phyloP scores from a whole-genome alignment of 257 asterid genomes.

The Penstemon eatonii region DNA sequence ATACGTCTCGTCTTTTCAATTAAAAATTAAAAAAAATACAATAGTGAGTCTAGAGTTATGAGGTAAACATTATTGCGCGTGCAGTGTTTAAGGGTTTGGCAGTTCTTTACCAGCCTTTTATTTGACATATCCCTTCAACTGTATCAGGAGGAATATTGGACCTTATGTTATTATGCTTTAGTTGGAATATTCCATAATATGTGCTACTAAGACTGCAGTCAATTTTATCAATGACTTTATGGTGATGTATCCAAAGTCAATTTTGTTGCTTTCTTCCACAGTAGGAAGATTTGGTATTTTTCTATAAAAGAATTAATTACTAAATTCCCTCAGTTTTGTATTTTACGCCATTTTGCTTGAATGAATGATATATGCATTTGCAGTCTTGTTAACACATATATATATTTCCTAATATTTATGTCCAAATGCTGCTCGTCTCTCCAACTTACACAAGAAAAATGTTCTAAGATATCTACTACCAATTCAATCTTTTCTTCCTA shows the following conservation, averaged over 20 bases:
- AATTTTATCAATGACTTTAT: slow-evolving; percentile 28
- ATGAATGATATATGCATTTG: slow-evolving; percentile 5
- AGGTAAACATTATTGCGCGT: neutral
- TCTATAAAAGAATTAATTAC: neutral
- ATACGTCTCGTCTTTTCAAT: slow-evolving; percentile 12
- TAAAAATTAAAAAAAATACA: neutral
- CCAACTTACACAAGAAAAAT: neutral
- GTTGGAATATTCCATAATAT: slow-evolving; percentile 45
- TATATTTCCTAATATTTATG: neutral
- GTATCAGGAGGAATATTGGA: slow-evolving; percentile 32
- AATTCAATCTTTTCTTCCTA: neutral
- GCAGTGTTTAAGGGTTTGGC: slow-evolving; percentile 10
- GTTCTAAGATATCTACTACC: slow-evolving; percentile 17
- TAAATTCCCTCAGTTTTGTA: neutral
- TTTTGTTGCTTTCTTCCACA: slow-evolving; percentile 35
- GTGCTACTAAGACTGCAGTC: slow-evolving; percentile 39
- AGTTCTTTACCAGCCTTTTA: slow-evolving; percentile 22
- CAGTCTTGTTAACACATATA: slow-evolving; percentile 1
- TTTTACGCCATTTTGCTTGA: slow-evolving; percentile 6
- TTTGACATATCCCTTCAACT: slow-evolving; percentile 32
- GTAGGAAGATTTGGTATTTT: slow-evolving; percentile 29
- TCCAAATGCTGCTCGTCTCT: slow-evolving; percentile 3
- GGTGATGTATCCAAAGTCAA: slow-evolving; percentile 23
- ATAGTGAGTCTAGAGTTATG: slow-evolving; percentile 1
- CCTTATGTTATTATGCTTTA: slow-evolving; percentile 29